Percentiles rank a stretch among this genome's conserved stretches.
Evolutionary conservation across 139 green algal genomes (phyloP).

Genomic region (Pleodorina starrii): DNA sequence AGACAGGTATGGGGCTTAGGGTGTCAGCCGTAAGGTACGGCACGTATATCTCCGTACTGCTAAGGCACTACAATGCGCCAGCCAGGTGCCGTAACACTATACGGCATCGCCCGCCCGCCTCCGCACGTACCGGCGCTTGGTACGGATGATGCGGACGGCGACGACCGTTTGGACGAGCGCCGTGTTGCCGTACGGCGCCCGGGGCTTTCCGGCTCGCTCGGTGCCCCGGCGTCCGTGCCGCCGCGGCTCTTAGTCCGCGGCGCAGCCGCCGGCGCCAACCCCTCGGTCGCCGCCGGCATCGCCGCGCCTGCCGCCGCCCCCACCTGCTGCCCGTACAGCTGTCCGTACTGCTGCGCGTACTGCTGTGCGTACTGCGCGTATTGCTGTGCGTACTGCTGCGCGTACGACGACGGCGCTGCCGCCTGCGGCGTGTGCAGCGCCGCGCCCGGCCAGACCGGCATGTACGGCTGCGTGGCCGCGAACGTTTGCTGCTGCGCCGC

Average conservation of each 20-base stretch:
- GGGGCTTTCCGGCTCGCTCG: not conserved
- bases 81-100: too few relatives aligned
- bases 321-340: not conserved
- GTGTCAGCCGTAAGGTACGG: too few relatives aligned
- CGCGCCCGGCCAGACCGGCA: not conserved
- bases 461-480: not conserved
- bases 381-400: constrained; percentile 28
- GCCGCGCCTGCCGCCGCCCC: not conserved
- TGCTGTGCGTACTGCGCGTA: constrained; percentile 25
- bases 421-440: not conserved
- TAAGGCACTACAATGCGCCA: too few relatives aligned
- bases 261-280: too few relatives aligned
- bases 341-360: constrained; percentile 4
- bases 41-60: too few relatives aligned
- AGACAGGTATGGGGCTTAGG: too few relatives aligned
- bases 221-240: not conserved
- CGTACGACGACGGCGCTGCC: not conserved
- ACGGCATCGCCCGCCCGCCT: too few relatives aligned
- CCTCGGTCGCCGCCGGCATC: not conserved
- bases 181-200: not conserved
- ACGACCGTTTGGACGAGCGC: not conserved
- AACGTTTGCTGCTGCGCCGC: not conserved
- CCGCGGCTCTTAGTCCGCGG: too few relatives aligned
- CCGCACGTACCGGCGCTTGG: too few relatives aligned
- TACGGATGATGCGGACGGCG: too few relatives aligned